phyloP scores from a whole-genome alignment of 1,284 basidiomycete genomes.

The Leccinum griseonigrum region DNA sequence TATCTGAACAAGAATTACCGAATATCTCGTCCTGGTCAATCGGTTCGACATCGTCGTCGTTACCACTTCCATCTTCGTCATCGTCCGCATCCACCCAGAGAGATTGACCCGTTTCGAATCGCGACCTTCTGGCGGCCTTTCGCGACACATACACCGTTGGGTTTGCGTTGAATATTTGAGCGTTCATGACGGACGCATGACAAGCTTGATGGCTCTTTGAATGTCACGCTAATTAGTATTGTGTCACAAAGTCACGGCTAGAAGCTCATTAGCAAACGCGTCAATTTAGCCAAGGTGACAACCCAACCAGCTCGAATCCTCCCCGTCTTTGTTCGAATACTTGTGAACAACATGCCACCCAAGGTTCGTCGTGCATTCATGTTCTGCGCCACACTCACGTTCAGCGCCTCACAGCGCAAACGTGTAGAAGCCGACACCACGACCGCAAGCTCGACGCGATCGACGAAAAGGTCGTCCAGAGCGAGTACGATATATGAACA shows the following conservation, averaged over 20 bases:
- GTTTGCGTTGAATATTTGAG: slow-evolving; percentile 63
- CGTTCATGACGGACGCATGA: slow-evolving; percentile 35
- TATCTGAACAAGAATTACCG: slow-evolving; percentile 38
- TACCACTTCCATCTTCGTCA: slow-evolving; percentile 28
- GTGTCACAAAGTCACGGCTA: slow-evolving; percentile 26
- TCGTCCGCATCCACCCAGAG: slow-evolving; percentile 52
- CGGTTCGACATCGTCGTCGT: slow-evolving; percentile 44
- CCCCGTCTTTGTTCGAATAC: background rate
- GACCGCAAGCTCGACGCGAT: slow-evolving; percentile 36
- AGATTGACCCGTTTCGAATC: slow-evolving; percentile 36
- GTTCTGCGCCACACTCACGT: background rate
- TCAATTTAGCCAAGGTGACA: slow-evolving; percentile 11
- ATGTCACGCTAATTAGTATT: slow-evolving; percentile 14
- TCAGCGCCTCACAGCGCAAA: slow-evolving; percentile 38
- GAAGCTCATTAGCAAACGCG: slow-evolving; percentile 16
- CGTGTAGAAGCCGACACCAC: slow-evolving; percentile 30
- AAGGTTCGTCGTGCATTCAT: slow-evolving; percentile 33
- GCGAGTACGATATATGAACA: slow-evolving; percentile 14
- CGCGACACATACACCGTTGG: slow-evolving; percentile 55
- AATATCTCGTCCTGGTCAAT: slow-evolving; percentile 73
- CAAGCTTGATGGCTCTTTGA: background rate
- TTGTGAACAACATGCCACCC: slow-evolving; percentile 33
- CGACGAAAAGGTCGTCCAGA: slow-evolving; percentile 50
- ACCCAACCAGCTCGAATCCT: background rate
- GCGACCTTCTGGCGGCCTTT: slow-evolving; percentile 35